Evolutionary conservation across 192 early-diverging fungal species (phyloP).

Genomic region (Coemansia sp.): DNA sequence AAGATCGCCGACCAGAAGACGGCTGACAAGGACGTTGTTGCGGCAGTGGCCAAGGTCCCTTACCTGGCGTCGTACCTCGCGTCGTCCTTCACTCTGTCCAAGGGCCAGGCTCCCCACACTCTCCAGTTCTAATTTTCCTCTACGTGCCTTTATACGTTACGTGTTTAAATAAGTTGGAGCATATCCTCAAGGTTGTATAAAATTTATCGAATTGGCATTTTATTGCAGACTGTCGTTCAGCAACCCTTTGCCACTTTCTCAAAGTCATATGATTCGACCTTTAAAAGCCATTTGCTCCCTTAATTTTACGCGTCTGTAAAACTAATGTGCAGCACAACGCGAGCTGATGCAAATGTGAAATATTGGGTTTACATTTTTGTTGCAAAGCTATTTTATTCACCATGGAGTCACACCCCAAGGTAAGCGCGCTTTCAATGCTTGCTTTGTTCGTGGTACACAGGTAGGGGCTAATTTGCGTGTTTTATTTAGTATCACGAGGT

Average conservation of each 20-base stretch:
- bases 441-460: no score
- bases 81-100: constrained; percentile 87
- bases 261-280: no score
- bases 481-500: neutral
- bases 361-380: no score
- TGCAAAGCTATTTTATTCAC: neutral
- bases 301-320: no score
- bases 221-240: neutral
- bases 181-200: no score
- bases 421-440: neutral
- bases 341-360: no score
- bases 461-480: neutral
- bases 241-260: no score
- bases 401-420: neutral
- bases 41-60: constrained; percentile 80
- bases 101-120: constrained; percentile 95
- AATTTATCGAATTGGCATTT: no score
- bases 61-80: constrained; percentile 86
- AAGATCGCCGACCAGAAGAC: constrained; percentile 89
- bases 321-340: no score
- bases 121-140: constrained; percentile 85
- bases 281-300: no score
- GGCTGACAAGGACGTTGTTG: constrained; percentile 82
- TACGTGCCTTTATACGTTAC: no score
- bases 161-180: no score